Evolutionary conservation across 768 basidiomycete species (phyloP).

Genomic region (Leccinum arenicola): DNA sequence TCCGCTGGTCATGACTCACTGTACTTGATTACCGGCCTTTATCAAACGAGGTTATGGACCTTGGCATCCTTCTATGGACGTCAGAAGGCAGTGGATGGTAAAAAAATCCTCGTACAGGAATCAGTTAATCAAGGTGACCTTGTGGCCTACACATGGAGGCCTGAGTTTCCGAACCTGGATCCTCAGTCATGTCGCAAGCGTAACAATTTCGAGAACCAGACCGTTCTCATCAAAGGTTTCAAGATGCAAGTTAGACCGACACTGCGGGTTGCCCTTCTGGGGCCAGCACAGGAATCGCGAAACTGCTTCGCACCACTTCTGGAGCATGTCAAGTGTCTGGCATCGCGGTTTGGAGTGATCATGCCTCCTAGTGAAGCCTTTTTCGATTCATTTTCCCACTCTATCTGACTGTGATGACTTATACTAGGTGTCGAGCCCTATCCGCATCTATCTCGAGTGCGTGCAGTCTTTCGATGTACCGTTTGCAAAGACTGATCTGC

Average conservation of each 20-base stretch:
- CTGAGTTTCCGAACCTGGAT: neutral
- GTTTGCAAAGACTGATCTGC: neutral
- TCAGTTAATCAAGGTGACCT: neutral
- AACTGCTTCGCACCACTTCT: neutral
- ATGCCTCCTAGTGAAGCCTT: neutral
- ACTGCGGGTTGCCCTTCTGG: neutral
- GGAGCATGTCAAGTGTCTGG: neutral
- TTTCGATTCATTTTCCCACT: too few relatives aligned
- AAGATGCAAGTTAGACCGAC: neutral
- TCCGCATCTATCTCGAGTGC: neutral
- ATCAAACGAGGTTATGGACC: neutral
- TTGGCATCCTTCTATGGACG: constrained; percentile 2
- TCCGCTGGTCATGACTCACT: neutral
- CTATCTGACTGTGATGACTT: neutral
- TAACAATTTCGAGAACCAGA: constrained; percentile 6
- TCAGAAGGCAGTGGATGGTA: neutral
- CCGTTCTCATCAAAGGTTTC: constrained; percentile 11
- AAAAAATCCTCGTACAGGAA: neutral
- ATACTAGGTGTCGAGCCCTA: neutral
- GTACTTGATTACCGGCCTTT: constrained; percentile 6
- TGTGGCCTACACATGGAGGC: neutral
- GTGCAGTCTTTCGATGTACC: neutral
- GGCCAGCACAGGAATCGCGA: too few relatives aligned
- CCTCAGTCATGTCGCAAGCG: neutral
- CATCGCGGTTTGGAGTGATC: too few relatives aligned